Conservation (phyloP, 139 green algal species). For the Edaphochlamys debaryana region DNA sequence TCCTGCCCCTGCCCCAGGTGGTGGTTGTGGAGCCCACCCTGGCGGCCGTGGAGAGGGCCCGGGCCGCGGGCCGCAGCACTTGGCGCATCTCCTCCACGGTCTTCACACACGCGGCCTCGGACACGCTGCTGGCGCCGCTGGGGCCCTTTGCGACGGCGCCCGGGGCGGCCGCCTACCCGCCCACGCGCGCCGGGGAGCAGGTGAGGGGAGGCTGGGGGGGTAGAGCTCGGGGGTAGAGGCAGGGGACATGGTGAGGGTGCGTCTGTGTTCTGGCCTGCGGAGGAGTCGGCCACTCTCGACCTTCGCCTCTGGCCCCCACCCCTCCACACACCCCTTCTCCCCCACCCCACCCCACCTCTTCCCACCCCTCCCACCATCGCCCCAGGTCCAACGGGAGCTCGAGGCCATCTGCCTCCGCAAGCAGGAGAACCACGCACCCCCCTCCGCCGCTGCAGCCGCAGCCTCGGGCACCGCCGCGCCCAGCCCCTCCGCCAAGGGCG, state of each 20-base stretch:
- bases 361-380: background rate
- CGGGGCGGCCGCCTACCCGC: background rate
- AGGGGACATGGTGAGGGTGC: too few species aligned
- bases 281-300: too few species aligned
- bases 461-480: too few species aligned
- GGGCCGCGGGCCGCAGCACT: constrained; percentile 59
- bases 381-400: constrained; percentile 41
- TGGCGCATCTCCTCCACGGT: constrained; percentile 94
- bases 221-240: too few species aligned
- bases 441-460: too few species aligned
- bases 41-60: constrained; percentile 65
- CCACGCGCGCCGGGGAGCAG: constrained; percentile 33
- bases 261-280: too few species aligned
- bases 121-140: constrained; percentile 35
- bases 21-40: constrained; percentile 77
- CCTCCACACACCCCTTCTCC: too few species aligned
- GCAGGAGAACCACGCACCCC: too few species aligned
- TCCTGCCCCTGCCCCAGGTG: constrained; percentile 68
- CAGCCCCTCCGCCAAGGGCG: too few species aligned
- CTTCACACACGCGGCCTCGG: constrained; percentile 73
- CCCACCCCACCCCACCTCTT: too few species aligned
- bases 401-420: constrained; percentile 44
- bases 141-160: constrained; percentile 19
- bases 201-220: background rate
- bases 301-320: too few species aligned